Evolutionary conservation across 2,329 filamentous ascomycete genomes (phyloP).

Genomic region (Fusarium sororula): DNA sequence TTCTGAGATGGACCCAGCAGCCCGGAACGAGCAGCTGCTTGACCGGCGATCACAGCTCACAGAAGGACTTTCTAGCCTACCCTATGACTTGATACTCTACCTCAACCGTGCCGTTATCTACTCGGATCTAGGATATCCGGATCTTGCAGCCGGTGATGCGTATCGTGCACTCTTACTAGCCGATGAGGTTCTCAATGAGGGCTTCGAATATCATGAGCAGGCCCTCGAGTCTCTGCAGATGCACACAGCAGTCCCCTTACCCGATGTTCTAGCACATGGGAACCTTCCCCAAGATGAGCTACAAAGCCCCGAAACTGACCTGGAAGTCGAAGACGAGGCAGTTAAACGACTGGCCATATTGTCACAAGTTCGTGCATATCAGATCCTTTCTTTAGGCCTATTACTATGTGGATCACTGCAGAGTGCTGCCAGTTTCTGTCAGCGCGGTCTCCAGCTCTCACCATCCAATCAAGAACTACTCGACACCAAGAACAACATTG

Average conservation of each 20-base stretch:
- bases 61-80: slow-evolving; percentile 58
- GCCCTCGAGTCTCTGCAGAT: slow-evolving; percentile 62
- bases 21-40: slow-evolving; percentile 57
- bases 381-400: slow-evolving; percentile 66
- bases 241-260: slow-evolving; percentile 47
- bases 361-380: slow-evolving; percentile 66
- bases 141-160: slow-evolving; percentile 88
- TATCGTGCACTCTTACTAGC: slow-evolving; percentile 89
- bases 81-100: slow-evolving; percentile 72
- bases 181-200: slow-evolving; percentile 81
- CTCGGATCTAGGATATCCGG: slow-evolving; percentile 81
- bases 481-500: slow-evolving; percentile 63
- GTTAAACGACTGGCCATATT: slow-evolving; percentile 55
- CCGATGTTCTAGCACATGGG: slow-evolving; percentile 58
- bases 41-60: slow-evolving; percentile 66
- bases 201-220: slow-evolving; percentile 82
- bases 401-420: slow-evolving; percentile 74
- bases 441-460: slow-evolving; percentile 65
- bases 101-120: slow-evolving; percentile 77
- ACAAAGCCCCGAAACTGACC: slow-evolving; percentile 46
- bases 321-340: slow-evolving; percentile 46
- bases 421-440: slow-evolving; percentile 72
- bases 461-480: slow-evolving; percentile 65
- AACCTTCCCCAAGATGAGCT: slow-evolving; percentile 50
- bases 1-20: slow-evolving; percentile 46